Conservation (phyloP, 176 grass and related monocot species). For the Carex scoparia region DNA sequence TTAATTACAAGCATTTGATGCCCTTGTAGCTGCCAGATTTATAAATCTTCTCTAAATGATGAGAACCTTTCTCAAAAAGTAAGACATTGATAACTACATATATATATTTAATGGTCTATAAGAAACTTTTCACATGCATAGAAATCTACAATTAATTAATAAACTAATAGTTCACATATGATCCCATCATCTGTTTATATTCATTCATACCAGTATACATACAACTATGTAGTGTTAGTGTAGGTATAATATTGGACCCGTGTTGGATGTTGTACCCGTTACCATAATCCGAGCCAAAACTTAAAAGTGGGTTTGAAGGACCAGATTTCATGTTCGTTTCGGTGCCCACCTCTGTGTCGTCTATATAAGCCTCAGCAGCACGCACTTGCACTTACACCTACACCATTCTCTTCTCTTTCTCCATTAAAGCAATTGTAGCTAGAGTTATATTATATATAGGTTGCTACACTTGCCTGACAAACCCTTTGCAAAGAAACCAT, state of each 20-base stretch:
- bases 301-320: background rate
- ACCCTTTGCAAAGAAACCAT: slow-evolving; percentile 20
- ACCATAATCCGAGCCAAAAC: background rate
- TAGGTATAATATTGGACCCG: background rate
- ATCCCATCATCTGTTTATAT: background rate
- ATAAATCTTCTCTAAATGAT: background rate
- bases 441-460: slow-evolving; percentile 1
- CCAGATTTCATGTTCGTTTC: background rate
- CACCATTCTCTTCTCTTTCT: background rate
- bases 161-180: background rate
- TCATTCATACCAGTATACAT: background rate
- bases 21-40: background rate
- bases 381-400: background rate
- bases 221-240: too few relatives aligned
- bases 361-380: background rate
- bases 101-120: background rate
- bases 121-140: background rate
- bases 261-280: background rate
- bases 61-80: background rate
- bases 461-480: background rate
- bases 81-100: background rate
- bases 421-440: background rate
- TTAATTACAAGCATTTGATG: background rate
- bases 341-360: background rate
- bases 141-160: background rate